Conservation (phyloP, 805 yeast species). For the Cyberlindnera euphorbiae region DNA sequence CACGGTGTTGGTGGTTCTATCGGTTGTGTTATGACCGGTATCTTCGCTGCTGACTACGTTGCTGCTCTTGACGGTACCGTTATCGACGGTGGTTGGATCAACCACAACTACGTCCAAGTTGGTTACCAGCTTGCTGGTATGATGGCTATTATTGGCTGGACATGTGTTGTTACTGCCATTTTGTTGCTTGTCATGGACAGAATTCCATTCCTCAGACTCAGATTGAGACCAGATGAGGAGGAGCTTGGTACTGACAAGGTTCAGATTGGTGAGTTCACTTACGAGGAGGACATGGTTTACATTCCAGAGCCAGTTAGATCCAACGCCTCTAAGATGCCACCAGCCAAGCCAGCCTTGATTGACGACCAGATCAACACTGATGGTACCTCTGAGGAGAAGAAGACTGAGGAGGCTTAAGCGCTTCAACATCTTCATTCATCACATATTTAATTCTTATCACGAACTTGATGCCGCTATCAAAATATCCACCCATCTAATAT, state of each 20-base stretch:
- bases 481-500: too few species aligned
- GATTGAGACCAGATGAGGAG: slow-evolving; percentile 85
- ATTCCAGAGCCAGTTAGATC: slow-evolving; percentile 80
- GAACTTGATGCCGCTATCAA: too few species aligned
- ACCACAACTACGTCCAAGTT: slow-evolving; percentile 76
- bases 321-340: slow-evolving; percentile 28
- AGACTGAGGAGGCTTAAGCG: slow-evolving; percentile 5
- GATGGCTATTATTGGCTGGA: slow-evolving; percentile 66
- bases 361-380: slow-evolving; percentile 33
- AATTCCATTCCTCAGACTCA: slow-evolving; percentile 75
- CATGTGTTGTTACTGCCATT: slow-evolving; percentile 67
- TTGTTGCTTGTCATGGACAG: slow-evolving; percentile 63
- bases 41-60: slow-evolving; percentile 88
- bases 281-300: slow-evolving; percentile 56
- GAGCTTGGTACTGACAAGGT: slow-evolving; percentile 82
- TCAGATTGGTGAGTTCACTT: slow-evolving; percentile 88
- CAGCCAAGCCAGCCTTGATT: slow-evolving; percentile 27
- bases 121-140: slow-evolving; percentile 86
- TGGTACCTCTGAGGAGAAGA: slow-evolving; percentile 15
- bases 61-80: slow-evolving; percentile 75
- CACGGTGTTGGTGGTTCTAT: slow-evolving; percentile 92
- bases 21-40: slow-evolving; percentile 83
- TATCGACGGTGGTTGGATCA: slow-evolving; percentile 84
- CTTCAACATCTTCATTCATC: too few species aligned
- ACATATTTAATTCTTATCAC: too few species aligned